Percentiles rank a stretch among this genome's conserved stretches.
phyloP scores from a whole-genome alignment of 352 stramenopile species.

The Globisporangium radiosum region DNA sequence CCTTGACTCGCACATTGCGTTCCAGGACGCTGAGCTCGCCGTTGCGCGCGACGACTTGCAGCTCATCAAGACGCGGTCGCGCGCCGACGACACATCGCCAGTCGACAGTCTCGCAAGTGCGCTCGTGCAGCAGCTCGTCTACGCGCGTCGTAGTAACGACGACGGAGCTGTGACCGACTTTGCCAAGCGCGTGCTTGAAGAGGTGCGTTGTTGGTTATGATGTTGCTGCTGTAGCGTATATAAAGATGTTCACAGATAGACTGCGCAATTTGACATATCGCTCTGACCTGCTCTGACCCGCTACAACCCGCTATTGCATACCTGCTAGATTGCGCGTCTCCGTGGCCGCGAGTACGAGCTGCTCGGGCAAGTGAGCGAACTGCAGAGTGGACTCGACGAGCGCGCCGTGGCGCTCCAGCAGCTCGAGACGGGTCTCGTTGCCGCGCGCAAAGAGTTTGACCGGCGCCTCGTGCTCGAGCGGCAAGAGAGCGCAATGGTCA shows the following conservation, averaged over 20 bases:
- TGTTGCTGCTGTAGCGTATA: too few species aligned
- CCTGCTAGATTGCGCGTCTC: slow-evolving; percentile 16
- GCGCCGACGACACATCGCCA: slow-evolving; percentile 34
- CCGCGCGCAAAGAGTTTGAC: slow-evolving; percentile 70
- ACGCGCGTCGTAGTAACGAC: neutral
- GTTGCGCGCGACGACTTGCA: slow-evolving; percentile 46
- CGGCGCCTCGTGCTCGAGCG: slow-evolving; percentile 44
- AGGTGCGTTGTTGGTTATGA: slow-evolving; percentile 18
- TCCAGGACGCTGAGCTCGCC: slow-evolving; percentile 67
- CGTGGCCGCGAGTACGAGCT: slow-evolving; percentile 41
- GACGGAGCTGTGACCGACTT: slow-evolving; percentile 13
- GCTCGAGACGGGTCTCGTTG: slow-evolving; percentile 50
- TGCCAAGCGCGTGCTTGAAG: slow-evolving; percentile 45
- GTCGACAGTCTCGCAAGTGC: slow-evolving; percentile 29
- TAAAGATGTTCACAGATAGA: too few species aligned
- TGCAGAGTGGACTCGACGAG: slow-evolving; percentile 35
- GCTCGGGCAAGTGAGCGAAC: slow-evolving; percentile 25
- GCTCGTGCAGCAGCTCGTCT: slow-evolving; percentile 25
- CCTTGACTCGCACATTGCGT: slow-evolving; percentile 73
- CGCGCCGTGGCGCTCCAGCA: slow-evolving; percentile 42
- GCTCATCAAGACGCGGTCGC: slow-evolving; percentile 32
- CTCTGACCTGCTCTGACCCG: too few species aligned
- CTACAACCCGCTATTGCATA: neutral
- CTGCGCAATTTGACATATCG: too few species aligned
- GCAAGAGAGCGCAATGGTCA: slow-evolving; percentile 28